phyloP scores from a whole-genome alignment of 2,329 filamentous ascomycete genomes.

The Aureobasidium namibiae region DNA sequence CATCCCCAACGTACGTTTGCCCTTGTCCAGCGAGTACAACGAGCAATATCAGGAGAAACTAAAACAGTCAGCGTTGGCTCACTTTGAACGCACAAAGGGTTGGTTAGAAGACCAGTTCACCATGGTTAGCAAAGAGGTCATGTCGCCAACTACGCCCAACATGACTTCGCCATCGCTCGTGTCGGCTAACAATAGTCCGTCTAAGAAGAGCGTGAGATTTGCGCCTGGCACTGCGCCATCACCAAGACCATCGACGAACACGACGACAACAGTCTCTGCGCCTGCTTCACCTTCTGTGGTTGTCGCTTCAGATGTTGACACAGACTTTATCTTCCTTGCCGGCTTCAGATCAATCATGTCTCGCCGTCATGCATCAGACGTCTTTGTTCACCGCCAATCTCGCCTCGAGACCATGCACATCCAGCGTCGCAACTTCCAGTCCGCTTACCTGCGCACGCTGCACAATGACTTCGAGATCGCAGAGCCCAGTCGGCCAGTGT shows the following conservation, averaged over 20 bases:
- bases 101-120: constrained; percentile 70
- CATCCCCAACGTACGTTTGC: constrained; percentile 47
- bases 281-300: neutral
- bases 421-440: constrained; percentile 64
- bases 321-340: constrained; percentile 75
- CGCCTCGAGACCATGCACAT: constrained; percentile 86
- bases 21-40: constrained; percentile 60
- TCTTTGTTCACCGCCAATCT: constrained; percentile 74
- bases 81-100: constrained; percentile 73
- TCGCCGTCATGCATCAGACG: constrained; percentile 57
- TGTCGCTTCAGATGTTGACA: neutral
- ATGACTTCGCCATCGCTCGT: constrained; percentile 15
- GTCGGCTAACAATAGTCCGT: constrained; percentile 27
- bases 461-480: constrained; percentile 77
- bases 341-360: constrained; percentile 72
- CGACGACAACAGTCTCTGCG: neutral
- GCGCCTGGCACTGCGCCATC: constrained; percentile 23
- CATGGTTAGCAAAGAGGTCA: neutral
- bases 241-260: constrained; percentile 31
- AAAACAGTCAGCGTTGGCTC: constrained; percentile 59
- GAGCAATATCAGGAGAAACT: constrained; percentile 68
- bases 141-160: constrained; percentile 24
- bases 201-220: constrained; percentile 72
- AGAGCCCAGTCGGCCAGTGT: constrained; percentile 33
- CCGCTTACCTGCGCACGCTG: constrained; percentile 67